Evolutionary conservation across 2,329 filamentous ascomycete species (phyloP), one percentile per base, ranked within the genome.

Genomic region (Xylariaceae sp.): DNA sequence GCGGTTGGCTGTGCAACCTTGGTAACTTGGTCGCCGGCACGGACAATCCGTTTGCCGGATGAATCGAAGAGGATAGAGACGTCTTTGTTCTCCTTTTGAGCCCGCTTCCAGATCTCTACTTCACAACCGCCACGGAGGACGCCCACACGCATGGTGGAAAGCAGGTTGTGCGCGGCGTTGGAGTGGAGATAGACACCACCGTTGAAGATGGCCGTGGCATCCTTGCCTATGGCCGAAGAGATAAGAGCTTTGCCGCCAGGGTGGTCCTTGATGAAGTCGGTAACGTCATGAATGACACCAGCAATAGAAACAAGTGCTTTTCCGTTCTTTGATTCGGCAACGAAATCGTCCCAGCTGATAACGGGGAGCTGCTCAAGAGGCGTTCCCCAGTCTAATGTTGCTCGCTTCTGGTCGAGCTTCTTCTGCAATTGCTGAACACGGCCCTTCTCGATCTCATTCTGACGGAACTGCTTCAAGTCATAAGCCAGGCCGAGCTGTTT

Each of bases 381-480:
- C 55, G 80, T 76, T 71, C 84, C 84, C 85, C 84, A 87, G 71
- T 87, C 83, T 48, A 87, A 80, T 62, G 75, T 79, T 55, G 81
- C 70, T 62, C 84, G 83, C 75, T 82, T 81, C 69, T 84, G 82
- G 63, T 87, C 84, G 43, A 87, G 77, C 75, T 87, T 87, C 82
- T 87, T 87, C 74, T 87, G 84, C 51, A 81, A 71, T 70, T 87
- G 84, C 73, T 87, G 84, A 26, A 87, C 72, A 62, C 84, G 82
- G 55, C 84, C 84, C 76, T 87, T 87, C 70, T 87, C 84, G 61
- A 96, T 95, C 73, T 95, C 91, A 74, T 96, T 96, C 75, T 84
- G 77, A 65, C 89, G 89, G 85, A 96, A 96, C 75, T 92, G 84
- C 84, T 95, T 95, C 53, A 96, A 82, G 73, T 88, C 83, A 65